Conservation (phyloP, 192 early-diverging fungal species). For the Piromyces finnis region DNA sequence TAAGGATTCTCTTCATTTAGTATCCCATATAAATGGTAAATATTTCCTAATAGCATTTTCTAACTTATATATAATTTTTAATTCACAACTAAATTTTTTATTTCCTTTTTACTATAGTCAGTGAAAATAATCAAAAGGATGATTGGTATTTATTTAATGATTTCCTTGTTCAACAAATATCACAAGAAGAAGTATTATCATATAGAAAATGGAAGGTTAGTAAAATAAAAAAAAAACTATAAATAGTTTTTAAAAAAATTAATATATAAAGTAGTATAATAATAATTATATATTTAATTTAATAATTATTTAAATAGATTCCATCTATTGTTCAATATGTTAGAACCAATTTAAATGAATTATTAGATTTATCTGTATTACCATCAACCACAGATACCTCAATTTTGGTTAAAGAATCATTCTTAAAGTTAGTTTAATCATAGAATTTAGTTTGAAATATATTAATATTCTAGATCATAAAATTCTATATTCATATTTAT, state of each 20-base stretch:
- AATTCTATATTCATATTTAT: too few species aligned
- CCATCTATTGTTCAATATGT: slow-evolving; percentile 54
- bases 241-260: too few species aligned
- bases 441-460: too few species aligned
- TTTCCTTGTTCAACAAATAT: slow-evolving; percentile 68
- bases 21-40: slow-evolving; percentile 44
- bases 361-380: slow-evolving; percentile 12
- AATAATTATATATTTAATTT: slow-evolving; percentile 23
- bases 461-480: too few species aligned
- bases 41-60: not conserved
- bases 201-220: slow-evolving; percentile 39
- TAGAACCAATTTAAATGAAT: slow-evolving; percentile 23
- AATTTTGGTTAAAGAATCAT: not conserved
- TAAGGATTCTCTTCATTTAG: slow-evolving; percentile 48
- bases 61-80: not conserved
- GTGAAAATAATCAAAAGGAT: slow-evolving; percentile 8
- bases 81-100: too few species aligned
- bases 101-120: too few species aligned
- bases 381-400: not conserved
- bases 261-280: too few species aligned
- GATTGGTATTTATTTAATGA: slow-evolving; percentile 91
- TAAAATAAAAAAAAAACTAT: too few species aligned
- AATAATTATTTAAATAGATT: slow-evolving; percentile 14
- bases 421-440: not conserved
- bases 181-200: slow-evolving; percentile 36